Conservation (phyloP, 202 grass and related monocot species). For the Panicum virgatum region DNA sequence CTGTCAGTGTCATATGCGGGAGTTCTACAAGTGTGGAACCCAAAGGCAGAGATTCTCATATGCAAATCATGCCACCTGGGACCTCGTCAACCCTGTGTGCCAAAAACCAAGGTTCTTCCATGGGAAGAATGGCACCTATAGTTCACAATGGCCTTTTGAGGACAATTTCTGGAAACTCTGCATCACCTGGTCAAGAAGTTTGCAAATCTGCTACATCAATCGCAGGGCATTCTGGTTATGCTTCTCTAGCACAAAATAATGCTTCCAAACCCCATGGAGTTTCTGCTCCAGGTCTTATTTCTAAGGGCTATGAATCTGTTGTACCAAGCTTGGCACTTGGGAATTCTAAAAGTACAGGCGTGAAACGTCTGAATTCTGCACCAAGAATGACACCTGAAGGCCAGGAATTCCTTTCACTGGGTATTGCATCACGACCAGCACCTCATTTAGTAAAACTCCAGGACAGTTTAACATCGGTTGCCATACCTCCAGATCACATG, state of each 20-base stretch:
- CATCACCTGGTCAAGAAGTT: conserved; percentile 23
- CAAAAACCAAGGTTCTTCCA: conserved; percentile 37
- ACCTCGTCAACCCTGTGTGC: conserved; percentile 7
- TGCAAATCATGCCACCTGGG: conserved; percentile 26
- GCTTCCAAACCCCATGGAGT: conserved; percentile 9
- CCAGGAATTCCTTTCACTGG: conserved; percentile 45
- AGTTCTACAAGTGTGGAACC: conserved; percentile 31
- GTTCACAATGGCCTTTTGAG: conserved; percentile 37
- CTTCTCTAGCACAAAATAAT: conserved; percentile 34
- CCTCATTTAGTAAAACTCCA: conserved; percentile 19
- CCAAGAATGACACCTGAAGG: conserved; percentile 36
- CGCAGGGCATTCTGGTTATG: conserved; percentile 7
- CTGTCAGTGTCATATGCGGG: neutral
- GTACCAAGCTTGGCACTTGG: conserved; percentile 45
- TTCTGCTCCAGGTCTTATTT: conserved; percentile 1
- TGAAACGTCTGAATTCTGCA: conserved; percentile 12
- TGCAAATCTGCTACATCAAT: conserved; percentile 21
- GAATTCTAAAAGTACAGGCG: conserved; percentile 15
- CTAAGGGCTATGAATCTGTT: conserved; percentile 42
- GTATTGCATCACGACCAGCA: conserved; percentile 36
- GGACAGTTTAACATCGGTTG: neutral
- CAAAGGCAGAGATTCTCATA: conserved; percentile 23
- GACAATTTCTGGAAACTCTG: conserved; percentile 34
- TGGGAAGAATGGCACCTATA: conserved; percentile 44
- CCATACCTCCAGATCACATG: neutral